Conservation (phyloP, 768 basidiomycete species). For the Pisolithus orientalis region DNA sequence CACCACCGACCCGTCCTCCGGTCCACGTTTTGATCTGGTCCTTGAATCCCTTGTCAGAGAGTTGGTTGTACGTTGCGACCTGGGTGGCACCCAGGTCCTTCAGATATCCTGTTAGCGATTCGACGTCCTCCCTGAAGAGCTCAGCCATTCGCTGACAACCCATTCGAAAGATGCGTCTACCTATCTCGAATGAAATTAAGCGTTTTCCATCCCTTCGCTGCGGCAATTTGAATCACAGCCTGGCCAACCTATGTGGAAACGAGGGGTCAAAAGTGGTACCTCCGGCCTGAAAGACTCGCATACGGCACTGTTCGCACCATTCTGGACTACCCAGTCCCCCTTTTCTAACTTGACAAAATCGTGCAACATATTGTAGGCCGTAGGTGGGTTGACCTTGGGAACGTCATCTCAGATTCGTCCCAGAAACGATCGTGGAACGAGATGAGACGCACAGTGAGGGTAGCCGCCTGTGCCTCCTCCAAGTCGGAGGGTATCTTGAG, state of each 20-base stretch:
- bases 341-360: conserved; percentile 57
- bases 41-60: conserved; percentile 50
- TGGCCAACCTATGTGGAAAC: conserved; percentile 58
- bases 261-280: conserved; percentile 2
- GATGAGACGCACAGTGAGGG: conserved; percentile 50
- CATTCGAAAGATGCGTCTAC: conserved; percentile 29
- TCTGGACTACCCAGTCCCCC: conserved; percentile 82
- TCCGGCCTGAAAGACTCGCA: conserved; percentile 15
- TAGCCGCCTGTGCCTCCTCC: conserved; percentile 64
- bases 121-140: conserved; percentile 43
- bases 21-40: conserved; percentile 60
- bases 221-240: conserved; percentile 83
- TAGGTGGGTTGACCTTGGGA: conserved; percentile 70
- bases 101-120: conserved; percentile 44
- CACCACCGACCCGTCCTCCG: conserved; percentile 42
- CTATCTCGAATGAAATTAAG: conserved; percentile 77
- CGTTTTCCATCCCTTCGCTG: conserved; percentile 60
- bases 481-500: conserved; percentile 52
- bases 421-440: neutral
- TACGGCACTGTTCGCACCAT: conserved; percentile 81
- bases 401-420: neutral
- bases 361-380: conserved; percentile 77
- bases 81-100: conserved; percentile 63
- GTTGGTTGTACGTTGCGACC: conserved; percentile 72
- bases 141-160: neutral